Conservation (phyloP, 202 grass and related monocot species). For the Schoenoplectus triqueter region DNA sequence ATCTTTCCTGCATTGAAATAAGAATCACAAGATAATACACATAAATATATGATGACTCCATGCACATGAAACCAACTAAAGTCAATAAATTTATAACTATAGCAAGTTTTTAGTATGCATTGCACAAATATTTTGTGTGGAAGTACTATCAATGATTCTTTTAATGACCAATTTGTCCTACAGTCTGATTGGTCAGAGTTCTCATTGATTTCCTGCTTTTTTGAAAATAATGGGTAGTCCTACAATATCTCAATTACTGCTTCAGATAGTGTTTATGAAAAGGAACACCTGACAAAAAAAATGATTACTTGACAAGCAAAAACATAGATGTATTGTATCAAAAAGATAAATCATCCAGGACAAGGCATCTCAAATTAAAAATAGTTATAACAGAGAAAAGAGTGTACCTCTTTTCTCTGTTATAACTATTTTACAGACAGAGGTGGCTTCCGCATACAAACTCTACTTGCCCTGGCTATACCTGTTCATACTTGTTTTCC, state of each 20-base stretch:
- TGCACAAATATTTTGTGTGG: constrained; percentile 11
- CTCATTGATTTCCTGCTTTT: not conserved
- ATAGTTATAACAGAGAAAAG: not conserved
- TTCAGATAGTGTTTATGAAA: constrained; percentile 5
- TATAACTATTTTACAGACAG: not conserved
- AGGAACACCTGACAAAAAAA: not conserved
- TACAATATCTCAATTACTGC: constrained; percentile 6
- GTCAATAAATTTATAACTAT: not conserved
- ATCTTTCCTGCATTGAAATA: constrained; percentile 53
- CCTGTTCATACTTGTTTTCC: no score
- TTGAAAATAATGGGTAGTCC: not conserved
- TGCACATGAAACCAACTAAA: constrained; percentile 7
- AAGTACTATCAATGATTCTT: constrained; percentile 16
- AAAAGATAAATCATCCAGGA: not conserved
- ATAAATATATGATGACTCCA: constrained; percentile 27
- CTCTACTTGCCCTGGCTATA: no score
- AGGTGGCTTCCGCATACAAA: constrained; percentile 8
- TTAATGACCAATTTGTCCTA: not conserved
- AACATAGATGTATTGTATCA: not conserved
- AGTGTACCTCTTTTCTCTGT: not conserved
- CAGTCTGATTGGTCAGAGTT: not conserved
- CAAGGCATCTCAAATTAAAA: not conserved
- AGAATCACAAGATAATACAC: constrained; percentile 38
- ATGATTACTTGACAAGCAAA: not conserved
- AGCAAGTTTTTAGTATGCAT: not conserved